Conservation (phyloP, 495 filamentous ascomycete species). For the Aspergillus cristatus region DNA sequence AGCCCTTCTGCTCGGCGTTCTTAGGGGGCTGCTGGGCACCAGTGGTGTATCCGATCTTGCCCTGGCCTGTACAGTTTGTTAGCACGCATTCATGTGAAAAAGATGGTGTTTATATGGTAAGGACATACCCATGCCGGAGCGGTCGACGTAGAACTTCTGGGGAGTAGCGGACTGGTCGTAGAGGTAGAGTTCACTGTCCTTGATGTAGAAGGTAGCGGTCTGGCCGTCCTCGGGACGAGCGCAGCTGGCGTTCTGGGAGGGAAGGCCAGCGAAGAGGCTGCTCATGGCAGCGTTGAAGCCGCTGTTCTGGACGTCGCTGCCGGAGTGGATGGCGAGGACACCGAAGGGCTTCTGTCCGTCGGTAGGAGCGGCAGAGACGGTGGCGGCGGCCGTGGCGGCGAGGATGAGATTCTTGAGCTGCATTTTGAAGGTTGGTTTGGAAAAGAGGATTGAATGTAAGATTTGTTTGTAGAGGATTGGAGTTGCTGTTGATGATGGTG, state of each 20-base stretch:
- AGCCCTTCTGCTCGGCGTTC: constrained; percentile 35
- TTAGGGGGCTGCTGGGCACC: constrained; percentile 25
- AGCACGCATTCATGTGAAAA: no score
- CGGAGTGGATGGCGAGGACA: constrained; percentile 40
- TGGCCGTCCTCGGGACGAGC: constrained; percentile 22
- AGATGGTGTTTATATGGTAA: no score
- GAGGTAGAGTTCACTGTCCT: constrained; percentile 37
- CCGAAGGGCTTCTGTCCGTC: constrained; percentile 12
- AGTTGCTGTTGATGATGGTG: no score
- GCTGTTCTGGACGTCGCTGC: constrained; percentile 33
- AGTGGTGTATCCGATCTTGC: constrained; percentile 41
- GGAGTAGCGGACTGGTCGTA: constrained; percentile 26
- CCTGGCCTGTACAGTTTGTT: constrained; percentile 28
- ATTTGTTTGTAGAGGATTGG: no score
- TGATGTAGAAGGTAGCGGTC: constrained; percentile 39
- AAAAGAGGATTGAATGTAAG: not conserved
- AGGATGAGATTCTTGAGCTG: constrained; percentile 19
- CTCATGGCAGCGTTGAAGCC: constrained; percentile 30
- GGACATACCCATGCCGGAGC: constrained; percentile 41
- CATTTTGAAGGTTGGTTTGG: no score
- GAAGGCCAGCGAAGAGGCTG: constrained; percentile 35
- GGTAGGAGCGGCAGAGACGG: constrained; percentile 9
- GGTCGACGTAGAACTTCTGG: constrained; percentile 44
- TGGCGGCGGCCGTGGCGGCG: constrained; percentile 16
- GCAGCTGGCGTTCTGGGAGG: constrained; percentile 36